These are phyloP conservation scores for Rubia tinctorum DNA, from an alignment of 305 asterid species.

Conservation along the genomic window DNA sequence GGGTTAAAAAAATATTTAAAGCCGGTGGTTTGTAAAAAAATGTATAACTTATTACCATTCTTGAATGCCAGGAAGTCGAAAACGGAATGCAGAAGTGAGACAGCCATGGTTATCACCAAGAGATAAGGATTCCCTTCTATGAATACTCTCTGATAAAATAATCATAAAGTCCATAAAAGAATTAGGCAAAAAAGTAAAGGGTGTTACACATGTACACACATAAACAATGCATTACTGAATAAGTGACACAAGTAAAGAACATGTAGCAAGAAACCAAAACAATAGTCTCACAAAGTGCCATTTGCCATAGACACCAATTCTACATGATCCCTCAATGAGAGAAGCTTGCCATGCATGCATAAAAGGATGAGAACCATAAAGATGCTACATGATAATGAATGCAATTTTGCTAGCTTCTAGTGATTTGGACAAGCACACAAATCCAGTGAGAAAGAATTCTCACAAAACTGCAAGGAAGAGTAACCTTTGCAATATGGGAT, in stretches of 20 bases:
- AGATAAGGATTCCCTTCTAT: constrained; percentile 97
- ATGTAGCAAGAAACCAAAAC: background rate
- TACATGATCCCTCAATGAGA: background rate
- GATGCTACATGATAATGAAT: background rate
- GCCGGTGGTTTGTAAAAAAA: constrained; percentile 9
- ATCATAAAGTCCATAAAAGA: background rate
- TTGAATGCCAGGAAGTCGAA: constrained; percentile 97
- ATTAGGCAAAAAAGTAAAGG: background rate
- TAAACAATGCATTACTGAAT: background rate
- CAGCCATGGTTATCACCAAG: constrained; percentile 83
- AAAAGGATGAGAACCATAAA: background rate
- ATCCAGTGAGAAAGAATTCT: background rate
- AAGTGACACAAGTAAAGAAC: background rate
- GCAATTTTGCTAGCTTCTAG: background rate
- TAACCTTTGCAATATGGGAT: background rate
- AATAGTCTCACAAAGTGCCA: background rate
- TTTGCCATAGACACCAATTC: too few species aligned
- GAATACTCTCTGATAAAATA: constrained; percentile 75
- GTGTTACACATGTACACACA: background rate
- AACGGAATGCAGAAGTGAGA: constrained; percentile 80
- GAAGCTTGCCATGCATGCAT: background rate
- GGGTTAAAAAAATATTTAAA: background rate
- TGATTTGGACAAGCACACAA: background rate
- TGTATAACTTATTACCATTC: constrained; percentile 55
- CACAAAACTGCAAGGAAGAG: background rate